phyloP scores from a whole-genome alignment of 768 basidiomycete genomes.

The Macrocybe gigantea region DNA sequence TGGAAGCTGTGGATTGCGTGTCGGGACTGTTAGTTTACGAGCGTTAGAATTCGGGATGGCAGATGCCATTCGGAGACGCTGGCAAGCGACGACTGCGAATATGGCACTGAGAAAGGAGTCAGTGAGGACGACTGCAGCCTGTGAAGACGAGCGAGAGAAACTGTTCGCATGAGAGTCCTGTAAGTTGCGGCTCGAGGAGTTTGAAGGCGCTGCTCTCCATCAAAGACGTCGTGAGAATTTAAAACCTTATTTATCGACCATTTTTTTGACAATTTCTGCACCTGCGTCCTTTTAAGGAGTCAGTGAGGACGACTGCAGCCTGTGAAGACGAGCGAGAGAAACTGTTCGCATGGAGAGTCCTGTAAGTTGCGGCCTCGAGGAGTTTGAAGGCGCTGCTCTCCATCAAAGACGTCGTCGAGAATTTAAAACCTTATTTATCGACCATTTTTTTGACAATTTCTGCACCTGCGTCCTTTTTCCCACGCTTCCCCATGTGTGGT shows the following conservation, averaged over 20 bases:
- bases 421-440: no score
- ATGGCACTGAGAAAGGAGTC: constrained; percentile 86
- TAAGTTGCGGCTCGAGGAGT: constrained; percentile 62
- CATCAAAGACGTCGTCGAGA: constrained; percentile 25
- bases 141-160: constrained; percentile 71
- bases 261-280: no score
- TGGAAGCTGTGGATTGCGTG: constrained; percentile 25
- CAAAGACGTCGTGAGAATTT: constrained; percentile 2
- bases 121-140: constrained; percentile 64
- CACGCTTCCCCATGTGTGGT: constrained; percentile 46
- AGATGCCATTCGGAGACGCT: constrained; percentile 66
- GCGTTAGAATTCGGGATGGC: constrained; percentile 33
- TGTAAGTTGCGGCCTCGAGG: constrained; percentile 61
- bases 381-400: constrained; percentile 52
- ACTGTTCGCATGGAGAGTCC: constrained; percentile 70
- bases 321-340: constrained; percentile 75
- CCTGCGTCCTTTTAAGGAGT: constrained; percentile 36
- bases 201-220: constrained; percentile 56
- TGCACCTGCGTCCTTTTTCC: not conserved
- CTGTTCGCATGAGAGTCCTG: constrained; percentile 73
- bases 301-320: constrained; percentile 65
- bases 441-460: no score
- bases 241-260: no score
- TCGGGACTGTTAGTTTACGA: constrained; percentile 5
- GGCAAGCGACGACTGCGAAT: constrained; percentile 66